Conservation (phyloP, 305 asterid species). For the Fraxinus sp. region DNA sequence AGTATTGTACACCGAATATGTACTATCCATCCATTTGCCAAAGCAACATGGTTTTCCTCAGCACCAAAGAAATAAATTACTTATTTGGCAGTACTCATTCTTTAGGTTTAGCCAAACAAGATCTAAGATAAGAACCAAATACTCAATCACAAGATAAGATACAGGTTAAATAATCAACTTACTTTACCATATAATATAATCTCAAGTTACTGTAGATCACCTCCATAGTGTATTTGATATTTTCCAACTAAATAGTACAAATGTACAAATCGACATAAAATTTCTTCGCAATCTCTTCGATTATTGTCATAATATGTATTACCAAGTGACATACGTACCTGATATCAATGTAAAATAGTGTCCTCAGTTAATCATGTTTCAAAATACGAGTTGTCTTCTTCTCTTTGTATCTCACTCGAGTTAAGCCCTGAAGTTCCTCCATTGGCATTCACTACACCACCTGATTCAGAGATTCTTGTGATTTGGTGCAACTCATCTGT, state of each 20-base stretch:
- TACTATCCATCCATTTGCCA: background rate
- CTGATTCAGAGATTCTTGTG: slow-evolving; percentile 73
- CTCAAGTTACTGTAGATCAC: background rate
- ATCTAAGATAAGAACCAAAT: background rate
- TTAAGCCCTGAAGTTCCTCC: slow-evolving; percentile 38
- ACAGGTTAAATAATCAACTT: background rate
- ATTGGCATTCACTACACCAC: slow-evolving; percentile 50
- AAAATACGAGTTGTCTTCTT: slow-evolving; percentile 42
- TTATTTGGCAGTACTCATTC: background rate
- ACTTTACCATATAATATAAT: background rate
- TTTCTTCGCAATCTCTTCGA: background rate
- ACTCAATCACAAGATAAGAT: background rate
- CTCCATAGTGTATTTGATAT: background rate
- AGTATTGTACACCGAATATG: background rate
- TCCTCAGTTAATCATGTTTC: slow-evolving; percentile 32
- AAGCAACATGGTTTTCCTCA: background rate
- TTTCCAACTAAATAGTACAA: background rate
- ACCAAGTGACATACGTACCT: background rate
- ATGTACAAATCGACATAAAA: background rate
- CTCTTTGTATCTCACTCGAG: slow-evolving; percentile 43
- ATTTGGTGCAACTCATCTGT: slow-evolving; percentile 68
- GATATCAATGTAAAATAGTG: background rate
- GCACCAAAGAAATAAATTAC: background rate
- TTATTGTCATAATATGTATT: background rate
- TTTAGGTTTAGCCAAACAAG: background rate